These are phyloP conservation scores for Oldenlandia corymbosa DNA, from an alignment of 257 asterid species.

Conservation along the genomic window DNA sequence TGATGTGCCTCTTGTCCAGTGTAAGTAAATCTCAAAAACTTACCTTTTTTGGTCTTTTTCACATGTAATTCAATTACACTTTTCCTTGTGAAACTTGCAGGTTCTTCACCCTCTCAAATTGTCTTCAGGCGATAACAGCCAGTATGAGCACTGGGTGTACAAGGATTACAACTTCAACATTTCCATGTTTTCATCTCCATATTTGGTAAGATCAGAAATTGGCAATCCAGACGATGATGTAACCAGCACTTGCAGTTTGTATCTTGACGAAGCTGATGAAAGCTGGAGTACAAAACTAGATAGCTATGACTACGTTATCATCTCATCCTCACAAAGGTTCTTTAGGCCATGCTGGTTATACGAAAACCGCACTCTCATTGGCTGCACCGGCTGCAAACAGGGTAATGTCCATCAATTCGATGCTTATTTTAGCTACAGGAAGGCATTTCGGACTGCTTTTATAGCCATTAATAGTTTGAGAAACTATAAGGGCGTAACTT, in stretches of 20 bases:
- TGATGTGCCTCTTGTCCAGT: not conserved
- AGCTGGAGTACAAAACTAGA: constrained; percentile 32
- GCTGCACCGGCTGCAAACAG: constrained; percentile 50
- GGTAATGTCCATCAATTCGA: constrained; percentile 34
- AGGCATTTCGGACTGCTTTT: constrained; percentile 41
- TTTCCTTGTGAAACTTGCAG: too few relatives aligned
- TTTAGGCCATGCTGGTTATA: constrained; percentile 47
- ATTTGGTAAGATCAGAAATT: constrained; percentile 32
- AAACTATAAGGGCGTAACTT: constrained; percentile 26
- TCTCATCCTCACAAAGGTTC: constrained; percentile 37
- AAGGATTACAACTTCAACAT: constrained; percentile 43
- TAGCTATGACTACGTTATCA: constrained; percentile 39
- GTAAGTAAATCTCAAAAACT: not conserved
- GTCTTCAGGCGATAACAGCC: too few relatives aligned
- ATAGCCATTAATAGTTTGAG: constrained; percentile 23
- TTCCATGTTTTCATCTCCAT: constrained; percentile 50
- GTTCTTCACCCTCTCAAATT: too few relatives aligned
- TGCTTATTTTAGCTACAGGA: constrained; percentile 31
- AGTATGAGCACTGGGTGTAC: too few relatives aligned
- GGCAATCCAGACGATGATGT: constrained; percentile 31
- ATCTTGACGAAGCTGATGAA: constrained; percentile 52
- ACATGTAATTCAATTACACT: too few relatives aligned
- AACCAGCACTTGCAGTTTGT: constrained; percentile 36
- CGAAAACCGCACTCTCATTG: constrained; percentile 34
- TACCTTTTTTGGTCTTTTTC: too few relatives aligned